Evolutionary conservation across 2,329 filamentous ascomycete species (phyloP), one percentile per base, ranked within the genome.

Genomic region (Tolypocladium endophyticum): DNA sequence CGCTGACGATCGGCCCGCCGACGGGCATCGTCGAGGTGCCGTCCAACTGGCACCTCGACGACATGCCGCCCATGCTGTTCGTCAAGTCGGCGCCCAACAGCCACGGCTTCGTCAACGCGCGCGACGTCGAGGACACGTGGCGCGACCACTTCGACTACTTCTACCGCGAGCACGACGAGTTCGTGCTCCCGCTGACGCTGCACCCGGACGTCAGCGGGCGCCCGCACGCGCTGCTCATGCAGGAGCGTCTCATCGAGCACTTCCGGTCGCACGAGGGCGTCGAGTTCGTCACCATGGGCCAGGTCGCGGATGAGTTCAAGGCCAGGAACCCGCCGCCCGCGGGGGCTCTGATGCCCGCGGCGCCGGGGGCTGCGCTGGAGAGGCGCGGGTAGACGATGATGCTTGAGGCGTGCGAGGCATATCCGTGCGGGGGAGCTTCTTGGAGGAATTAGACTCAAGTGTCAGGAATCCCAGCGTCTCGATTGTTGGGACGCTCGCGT

Each of bases 161-260:
- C 67, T 91, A 91, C 69, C 78, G 87, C 35, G 87, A 91, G 70
- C 87, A 89, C 63, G 87, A 91, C 65, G 86, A 89, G 65, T 90
- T 90, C 62, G 81, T 90, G 58, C 90, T 91, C 65, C 87, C 88
- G 0, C 87, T 91, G 71, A 91, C 88, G 0, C 87, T 90, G 41
- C 88, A 91, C 70, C 88, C 88, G 0, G 88, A 91, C 66, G 85
- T 88, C 0, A 86, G 82, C 3, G 88, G 88, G 0, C 78, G 87
- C 23, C 88, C 88, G 0, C 88, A 91, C 71, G 88, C 85, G 0
- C 66, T 91, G 35, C 74, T 89, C 8, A 89, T 90, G 87, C 86
- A 90, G 63, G 86, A 90, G 72, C 66, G 71, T 60, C 61, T 76
- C 39, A 89, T 90, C 62, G 86, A 90, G 64, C 78, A 88, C 59